These are phyloP conservation scores for Rugonectria rugulosa DNA, from an alignment of 2,329 filamentous ascomycete species.

Conservation along the genomic window DNA sequence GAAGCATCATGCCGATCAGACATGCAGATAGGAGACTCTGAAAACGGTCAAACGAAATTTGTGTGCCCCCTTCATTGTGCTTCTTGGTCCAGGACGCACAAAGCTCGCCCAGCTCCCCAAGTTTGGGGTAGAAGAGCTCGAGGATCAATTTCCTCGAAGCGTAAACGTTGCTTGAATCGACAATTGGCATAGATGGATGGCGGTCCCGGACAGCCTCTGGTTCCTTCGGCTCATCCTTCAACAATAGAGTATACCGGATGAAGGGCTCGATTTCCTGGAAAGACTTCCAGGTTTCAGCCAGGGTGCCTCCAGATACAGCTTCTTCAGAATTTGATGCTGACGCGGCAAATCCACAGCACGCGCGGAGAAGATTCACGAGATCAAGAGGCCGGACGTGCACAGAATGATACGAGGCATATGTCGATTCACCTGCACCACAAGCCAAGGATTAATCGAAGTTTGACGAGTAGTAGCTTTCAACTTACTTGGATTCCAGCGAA, in stretches of 20 bases:
- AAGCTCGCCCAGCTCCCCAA: slow-evolving; percentile 57
- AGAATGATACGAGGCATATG: slow-evolving; percentile 71
- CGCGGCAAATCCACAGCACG: slow-evolving; percentile 66
- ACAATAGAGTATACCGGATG: slow-evolving; percentile 63
- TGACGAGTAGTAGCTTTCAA: background rate
- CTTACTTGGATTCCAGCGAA: slow-evolving; percentile 83
- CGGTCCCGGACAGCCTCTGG: slow-evolving; percentile 11
- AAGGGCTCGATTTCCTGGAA: slow-evolving; percentile 53
- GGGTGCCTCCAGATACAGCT: slow-evolving; percentile 54
- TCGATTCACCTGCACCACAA: slow-evolving; percentile 71
- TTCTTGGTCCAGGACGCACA: slow-evolving; percentile 57
- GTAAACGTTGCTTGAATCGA: slow-evolving; percentile 45
- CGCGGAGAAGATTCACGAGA: slow-evolving; percentile 72
- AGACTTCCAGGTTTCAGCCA: slow-evolving; percentile 57
- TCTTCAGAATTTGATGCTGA: slow-evolving; percentile 43
- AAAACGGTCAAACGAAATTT: slow-evolving; percentile 61
- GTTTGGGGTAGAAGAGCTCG: slow-evolving; percentile 61
- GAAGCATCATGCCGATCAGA: slow-evolving; percentile 53
- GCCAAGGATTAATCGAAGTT: slow-evolving; percentile 9
- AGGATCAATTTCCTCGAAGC: slow-evolving; percentile 59
- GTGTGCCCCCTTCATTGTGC: slow-evolving; percentile 53
- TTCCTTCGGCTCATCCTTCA: slow-evolving; percentile 44
- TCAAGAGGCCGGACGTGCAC: slow-evolving; percentile 70
- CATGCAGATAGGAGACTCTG: slow-evolving; percentile 60
- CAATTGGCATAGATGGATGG: slow-evolving; percentile 28